phyloP scores from a whole-genome alignment of 352 stramenopile species.

The Globisporangium canariense region DNA sequence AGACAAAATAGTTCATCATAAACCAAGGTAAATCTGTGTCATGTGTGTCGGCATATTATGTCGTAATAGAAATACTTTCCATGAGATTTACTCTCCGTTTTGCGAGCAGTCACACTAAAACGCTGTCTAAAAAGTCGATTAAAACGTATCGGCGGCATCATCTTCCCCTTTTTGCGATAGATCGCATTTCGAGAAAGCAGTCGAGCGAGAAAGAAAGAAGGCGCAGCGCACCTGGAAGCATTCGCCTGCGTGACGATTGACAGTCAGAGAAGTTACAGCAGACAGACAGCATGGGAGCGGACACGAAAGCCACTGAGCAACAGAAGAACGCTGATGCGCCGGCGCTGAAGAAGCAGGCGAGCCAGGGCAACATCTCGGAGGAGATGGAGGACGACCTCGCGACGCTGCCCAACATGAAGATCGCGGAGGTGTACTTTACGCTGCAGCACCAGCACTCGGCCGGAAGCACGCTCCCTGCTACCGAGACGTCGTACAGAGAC shows the following conservation, averaged over 20 bases:
- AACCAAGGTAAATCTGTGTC: no score
- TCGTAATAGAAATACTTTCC: no score
- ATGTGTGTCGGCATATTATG: no score
- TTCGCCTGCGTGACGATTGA: slow-evolving; percentile 2
- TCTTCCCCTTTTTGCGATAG: slow-evolving; percentile 1
- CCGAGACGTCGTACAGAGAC: slow-evolving; percentile 36
- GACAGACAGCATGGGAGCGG: not conserved
- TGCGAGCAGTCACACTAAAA: no score
- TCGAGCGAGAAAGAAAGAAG: not conserved
- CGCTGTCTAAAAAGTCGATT: no score
- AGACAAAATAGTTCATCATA: no score
- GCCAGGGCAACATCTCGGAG: slow-evolving; percentile 80
- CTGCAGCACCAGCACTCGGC: slow-evolving; percentile 65
- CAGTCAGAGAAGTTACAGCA: not conserved
- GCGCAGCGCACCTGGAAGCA: not conserved
- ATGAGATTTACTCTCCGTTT: no score
- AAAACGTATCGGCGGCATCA: no score
- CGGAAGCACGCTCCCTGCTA: slow-evolving; percentile 28
- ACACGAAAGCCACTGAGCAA: not conserved
- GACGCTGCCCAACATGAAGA: slow-evolving; percentile 77
- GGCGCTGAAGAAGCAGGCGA: slow-evolving; percentile 67
- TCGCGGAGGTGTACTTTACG: slow-evolving; percentile 71
- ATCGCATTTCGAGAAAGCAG: not conserved
- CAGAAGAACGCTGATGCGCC: slow-evolving; percentile 8
- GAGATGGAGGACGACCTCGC: slow-evolving; percentile 83